Base-by-base conservation (phyloP, 2,329 filamentous ascomycete species). In the Lasiodiplodia gonubiensis region DNA sequence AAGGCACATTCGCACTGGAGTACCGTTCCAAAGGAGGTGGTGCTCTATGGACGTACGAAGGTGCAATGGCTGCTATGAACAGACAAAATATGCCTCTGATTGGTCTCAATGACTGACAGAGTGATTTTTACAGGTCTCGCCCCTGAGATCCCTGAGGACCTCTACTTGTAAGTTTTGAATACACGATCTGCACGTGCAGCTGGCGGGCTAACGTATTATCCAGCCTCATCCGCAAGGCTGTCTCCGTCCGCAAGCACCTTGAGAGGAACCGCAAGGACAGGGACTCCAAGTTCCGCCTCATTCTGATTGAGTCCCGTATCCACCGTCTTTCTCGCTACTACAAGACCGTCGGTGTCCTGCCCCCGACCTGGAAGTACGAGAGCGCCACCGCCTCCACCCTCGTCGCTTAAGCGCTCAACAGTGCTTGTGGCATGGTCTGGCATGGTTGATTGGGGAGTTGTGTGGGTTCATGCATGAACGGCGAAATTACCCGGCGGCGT, bases 231-330 rank as follows among this genome's bases (percentile, higher is more conserved):
- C 59, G 59, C 59, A 63, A 95, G 93, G 94, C 94, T 78, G 94
- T 97, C 78, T 91, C 94, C 81, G 95, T 99, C 87, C 94, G 95
- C 87, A 99, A 99, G 92, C 96, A 99, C 87, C 93, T 99, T 76
- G 93, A 97, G 90, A 93, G 93, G 86, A 99, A 99, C 91, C 94
- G 95, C 86, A 99, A 99, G 90, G 95, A 99, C 89, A 97, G 93
- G 89, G 95, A 99, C 89, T 92, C 91, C 88, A 99, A 99, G 89
- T 99, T 99, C 92, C 94, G 95, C 82, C 92, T 99, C 75, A 99
- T 99, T 94, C 92, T 99, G 78, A 97, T 99, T 86, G 95, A 99
- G 89, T 98, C 95, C 82, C 93, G 96, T 86, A 98, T 99, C 86
- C 95, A 99, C 92, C 94, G 95, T 87, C 92, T 99, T 76, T 95